phyloP scores from a whole-genome alignment of 2,329 filamentous ascomycete species.

The Verticillium tricorpus region DNA sequence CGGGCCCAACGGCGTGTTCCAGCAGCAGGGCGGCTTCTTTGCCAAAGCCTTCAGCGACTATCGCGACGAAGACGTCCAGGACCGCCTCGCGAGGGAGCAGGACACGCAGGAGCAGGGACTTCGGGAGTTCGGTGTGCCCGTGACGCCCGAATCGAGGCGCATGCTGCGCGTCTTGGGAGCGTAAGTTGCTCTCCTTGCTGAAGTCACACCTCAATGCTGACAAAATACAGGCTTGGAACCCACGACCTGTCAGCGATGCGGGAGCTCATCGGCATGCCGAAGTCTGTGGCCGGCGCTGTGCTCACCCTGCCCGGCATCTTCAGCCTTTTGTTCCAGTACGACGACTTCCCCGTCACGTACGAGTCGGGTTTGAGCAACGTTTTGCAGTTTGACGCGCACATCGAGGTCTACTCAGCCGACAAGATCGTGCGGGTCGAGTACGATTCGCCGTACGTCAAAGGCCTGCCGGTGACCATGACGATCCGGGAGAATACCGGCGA shows the following conservation, averaged over 20 bases:
- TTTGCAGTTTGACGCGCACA: constrained; percentile 46
- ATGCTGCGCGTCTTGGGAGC: constrained; percentile 20
- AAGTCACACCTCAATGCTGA: neutral
- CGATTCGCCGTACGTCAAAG: constrained; percentile 56
- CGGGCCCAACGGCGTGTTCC: constrained; percentile 47
- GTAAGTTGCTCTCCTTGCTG: constrained; percentile 8
- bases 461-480: constrained; percentile 42
- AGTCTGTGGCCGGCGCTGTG: constrained; percentile 25
- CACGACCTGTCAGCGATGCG: constrained; percentile 49
- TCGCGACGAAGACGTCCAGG: constrained; percentile 17
- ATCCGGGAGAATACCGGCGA: constrained; percentile 36
- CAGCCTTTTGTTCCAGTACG: constrained; percentile 39
- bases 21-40: constrained; percentile 43
- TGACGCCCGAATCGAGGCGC: constrained; percentile 17
- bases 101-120: constrained; percentile 25
- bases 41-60: constrained; percentile 38
- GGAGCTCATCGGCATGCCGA: constrained; percentile 43
- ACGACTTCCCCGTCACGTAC: constrained; percentile 47
- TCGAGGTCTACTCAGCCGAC: constrained; percentile 46
- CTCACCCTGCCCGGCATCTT: constrained; percentile 23
- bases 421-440: constrained; percentile 52
- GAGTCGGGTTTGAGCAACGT: constrained; percentile 52
- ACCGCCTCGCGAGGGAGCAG: constrained; percentile 14
- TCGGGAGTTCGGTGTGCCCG: constrained; percentile 23
- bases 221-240: constrained; percentile 31